These are phyloP conservation scores for Exsudoporus frostii DNA, from an alignment of 768 basidiomycete genomes.

Conservation along the genomic window DNA sequence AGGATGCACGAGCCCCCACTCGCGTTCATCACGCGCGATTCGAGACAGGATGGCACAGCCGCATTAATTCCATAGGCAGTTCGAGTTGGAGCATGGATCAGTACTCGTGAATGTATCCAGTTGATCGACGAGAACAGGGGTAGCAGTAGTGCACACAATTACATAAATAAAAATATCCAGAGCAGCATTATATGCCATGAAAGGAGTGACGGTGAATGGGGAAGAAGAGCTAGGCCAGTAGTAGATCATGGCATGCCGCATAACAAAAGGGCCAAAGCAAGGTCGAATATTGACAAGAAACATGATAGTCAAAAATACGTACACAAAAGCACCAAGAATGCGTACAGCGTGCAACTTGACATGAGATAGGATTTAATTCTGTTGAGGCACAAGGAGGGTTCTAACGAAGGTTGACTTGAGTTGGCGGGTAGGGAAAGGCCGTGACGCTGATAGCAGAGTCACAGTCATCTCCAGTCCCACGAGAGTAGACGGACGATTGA, in stretches of 20 bases:
- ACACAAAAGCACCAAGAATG: slow-evolving; percentile 13
- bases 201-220: slow-evolving; percentile 12
- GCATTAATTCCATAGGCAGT: not conserved
- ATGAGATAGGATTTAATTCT: not conserved
- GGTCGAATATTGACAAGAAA: slow-evolving; percentile 6
- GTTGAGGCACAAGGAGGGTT: not conserved
- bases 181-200: slow-evolving; percentile 6
- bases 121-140: slow-evolving; percentile 2
- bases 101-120: not conserved
- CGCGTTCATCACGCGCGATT: not conserved
- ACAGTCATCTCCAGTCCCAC: slow-evolving; percentile 20
- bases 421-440: slow-evolving; percentile 32
- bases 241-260: slow-evolving; percentile 11
- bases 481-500: slow-evolving; percentile 47
- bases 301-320: slow-evolving; percentile 9
- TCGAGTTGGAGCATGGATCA: not conserved
- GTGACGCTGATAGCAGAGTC: slow-evolving; percentile 27
- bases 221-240: slow-evolving; percentile 11
- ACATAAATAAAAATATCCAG: not conserved
- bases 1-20: not conserved
- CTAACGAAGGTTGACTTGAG: slow-evolving; percentile 11
- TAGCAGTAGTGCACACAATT: slow-evolving; percentile 8
- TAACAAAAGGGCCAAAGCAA: slow-evolving; percentile 7
- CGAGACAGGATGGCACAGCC: not conserved
- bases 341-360: slow-evolving; percentile 6